phyloP scores from a whole-genome alignment of 495 filamentous ascomycete genomes.

The Glonium stellatum region DNA sequence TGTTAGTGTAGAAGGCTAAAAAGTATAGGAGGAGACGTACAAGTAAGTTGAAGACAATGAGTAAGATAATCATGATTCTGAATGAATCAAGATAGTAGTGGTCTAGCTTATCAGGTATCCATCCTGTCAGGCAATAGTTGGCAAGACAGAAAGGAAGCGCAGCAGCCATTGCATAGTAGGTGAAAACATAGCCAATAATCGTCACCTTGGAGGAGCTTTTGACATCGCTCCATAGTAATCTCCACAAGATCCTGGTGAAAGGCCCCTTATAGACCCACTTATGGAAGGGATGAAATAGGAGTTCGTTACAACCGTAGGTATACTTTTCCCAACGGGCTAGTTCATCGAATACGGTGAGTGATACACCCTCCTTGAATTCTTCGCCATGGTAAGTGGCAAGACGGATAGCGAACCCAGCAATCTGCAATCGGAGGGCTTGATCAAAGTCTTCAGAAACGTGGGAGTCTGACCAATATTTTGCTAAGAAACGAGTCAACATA shows the following conservation, averaged over 20 bases:
- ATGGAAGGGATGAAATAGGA: conserved; percentile 62
- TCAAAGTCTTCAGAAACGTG: conserved; percentile 78
- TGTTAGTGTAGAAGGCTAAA: conserved; percentile 67
- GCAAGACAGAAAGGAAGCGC: conserved; percentile 34
- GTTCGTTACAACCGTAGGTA: conserved; percentile 71
- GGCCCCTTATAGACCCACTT: conserved; percentile 25
- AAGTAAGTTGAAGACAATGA: no score
- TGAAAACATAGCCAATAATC: conserved; percentile 32
- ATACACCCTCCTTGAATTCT: conserved; percentile 73
- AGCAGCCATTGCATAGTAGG: conserved; percentile 39
- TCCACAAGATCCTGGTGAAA: conserved; percentile 27
- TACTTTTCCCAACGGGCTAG: conserved; percentile 76
- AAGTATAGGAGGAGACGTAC: no score
- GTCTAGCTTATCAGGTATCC: conserved; percentile 66
- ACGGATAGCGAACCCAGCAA: conserved; percentile 60
- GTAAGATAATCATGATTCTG: no score
- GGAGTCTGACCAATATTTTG: conserved; percentile 74
- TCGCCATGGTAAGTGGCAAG: conserved; percentile 65
- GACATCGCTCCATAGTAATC: conserved; percentile 27
- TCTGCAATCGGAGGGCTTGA: conserved; percentile 68
- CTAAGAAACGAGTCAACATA: no score
- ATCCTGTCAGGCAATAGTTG: conserved; percentile 45
- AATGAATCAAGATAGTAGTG: no score
- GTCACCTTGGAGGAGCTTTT: conserved; percentile 30
- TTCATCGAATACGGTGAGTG: conserved; percentile 74